Evolutionary conservation across 2,329 filamentous ascomycete species (phyloP).

Genomic region (Elsinoe perseae): DNA sequence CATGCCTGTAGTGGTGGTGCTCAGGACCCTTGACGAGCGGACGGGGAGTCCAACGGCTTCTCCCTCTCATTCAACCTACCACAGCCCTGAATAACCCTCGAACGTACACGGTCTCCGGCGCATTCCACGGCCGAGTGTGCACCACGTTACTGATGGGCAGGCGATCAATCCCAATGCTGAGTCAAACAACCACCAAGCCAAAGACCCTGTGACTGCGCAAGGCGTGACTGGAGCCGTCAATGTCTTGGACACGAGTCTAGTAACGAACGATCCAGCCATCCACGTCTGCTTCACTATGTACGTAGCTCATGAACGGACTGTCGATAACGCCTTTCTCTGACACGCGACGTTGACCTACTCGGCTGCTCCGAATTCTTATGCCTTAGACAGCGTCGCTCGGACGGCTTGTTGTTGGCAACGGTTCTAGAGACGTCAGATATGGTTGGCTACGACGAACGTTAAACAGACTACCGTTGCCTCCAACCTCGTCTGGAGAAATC

Average conservation of each 20-base stretch:
- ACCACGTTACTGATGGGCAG: not conserved
- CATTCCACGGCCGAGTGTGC: not conserved
- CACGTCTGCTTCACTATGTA: not conserved
- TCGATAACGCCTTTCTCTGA: not conserved
- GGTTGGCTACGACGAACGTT: conserved; percentile 2
- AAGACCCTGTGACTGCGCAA: not conserved
- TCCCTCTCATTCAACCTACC: not conserved
- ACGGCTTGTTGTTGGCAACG: not conserved
- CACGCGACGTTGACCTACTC: not conserved
- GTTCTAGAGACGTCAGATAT: conserved; percentile 2
- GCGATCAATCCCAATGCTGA: not conserved
- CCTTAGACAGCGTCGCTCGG: not conserved
- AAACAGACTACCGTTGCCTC: not conserved
- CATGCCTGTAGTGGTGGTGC: not conserved
- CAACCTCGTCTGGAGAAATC: not conserved
- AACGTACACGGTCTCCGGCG: not conserved
- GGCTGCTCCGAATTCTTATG: not conserved
- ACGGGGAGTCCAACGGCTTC: not conserved
- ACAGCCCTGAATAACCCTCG: not conserved
- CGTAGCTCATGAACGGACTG: not conserved
- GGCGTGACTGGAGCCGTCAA: not conserved
- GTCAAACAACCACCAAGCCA: not conserved
- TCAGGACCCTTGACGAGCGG: not conserved
- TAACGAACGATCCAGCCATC: not conserved
- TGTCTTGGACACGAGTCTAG: not conserved